Percentiles rank a stretch among this genome's conserved stretches.
phyloP scores from a whole-genome alignment of 2,329 filamentous ascomycete species.

The Trichophaea hybrida region DNA sequence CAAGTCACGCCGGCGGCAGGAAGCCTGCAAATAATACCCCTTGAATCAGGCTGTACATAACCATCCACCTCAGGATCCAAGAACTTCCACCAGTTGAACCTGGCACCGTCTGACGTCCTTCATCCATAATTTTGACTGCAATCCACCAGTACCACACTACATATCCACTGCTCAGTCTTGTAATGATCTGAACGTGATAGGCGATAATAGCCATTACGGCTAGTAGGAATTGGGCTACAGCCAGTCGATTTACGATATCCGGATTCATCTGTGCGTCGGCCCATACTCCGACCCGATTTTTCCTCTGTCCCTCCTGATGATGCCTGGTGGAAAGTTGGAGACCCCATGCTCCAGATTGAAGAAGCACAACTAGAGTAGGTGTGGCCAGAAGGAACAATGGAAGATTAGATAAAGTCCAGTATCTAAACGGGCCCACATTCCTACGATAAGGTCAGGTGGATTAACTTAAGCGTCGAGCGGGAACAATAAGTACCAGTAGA shows the following conservation, averaged over 20 bases:
- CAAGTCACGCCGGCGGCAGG: constrained; percentile 56
- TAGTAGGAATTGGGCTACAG: constrained; percentile 57
- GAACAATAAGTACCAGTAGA: constrained; percentile 65
- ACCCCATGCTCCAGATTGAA: constrained; percentile 43
- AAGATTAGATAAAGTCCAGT: constrained; percentile 77
- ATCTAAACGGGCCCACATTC: constrained; percentile 74
- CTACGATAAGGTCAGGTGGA: constrained; percentile 35
- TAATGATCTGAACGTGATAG: constrained; percentile 92
- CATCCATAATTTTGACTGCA: constrained; percentile 35
- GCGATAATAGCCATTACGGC: constrained; percentile 56
- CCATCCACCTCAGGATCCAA: constrained; percentile 49
- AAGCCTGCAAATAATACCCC: constrained; percentile 76
- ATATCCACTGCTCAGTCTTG: constrained; percentile 72
- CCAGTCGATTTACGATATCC: constrained; percentile 41
- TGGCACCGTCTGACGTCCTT: constrained; percentile 23
- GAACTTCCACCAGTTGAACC: constrained; percentile 24
- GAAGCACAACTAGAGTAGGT: constrained; percentile 58
- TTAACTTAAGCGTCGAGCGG: not conserved
- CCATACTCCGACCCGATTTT: not conserved
- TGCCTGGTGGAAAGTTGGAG: not conserved
- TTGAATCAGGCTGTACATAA: constrained; percentile 73
- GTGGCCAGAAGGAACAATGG: constrained; percentile 74
- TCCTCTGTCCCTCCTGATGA: constrained; percentile 6
- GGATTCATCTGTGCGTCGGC: constrained; percentile 7
- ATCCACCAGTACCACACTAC: constrained; percentile 81